Conservation (phyloP, 768 basidiomycete species). For the Phlebiopsis gigantea region DNA sequence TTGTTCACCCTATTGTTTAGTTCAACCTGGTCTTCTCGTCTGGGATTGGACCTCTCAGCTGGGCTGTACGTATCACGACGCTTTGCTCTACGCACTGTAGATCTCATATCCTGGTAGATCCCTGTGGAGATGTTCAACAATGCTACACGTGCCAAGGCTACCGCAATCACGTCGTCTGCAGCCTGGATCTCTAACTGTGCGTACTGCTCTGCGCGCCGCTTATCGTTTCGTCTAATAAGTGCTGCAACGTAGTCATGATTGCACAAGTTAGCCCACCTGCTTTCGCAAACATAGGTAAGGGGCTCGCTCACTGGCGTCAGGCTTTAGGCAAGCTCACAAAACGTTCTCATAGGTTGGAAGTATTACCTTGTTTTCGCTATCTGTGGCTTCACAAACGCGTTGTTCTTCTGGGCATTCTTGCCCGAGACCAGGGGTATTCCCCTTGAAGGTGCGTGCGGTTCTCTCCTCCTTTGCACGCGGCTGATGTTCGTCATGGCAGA, state of each 20-base stretch:
- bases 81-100: neutral
- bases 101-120: conserved; percentile 9
- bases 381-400: conserved; percentile 21
- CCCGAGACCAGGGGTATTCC: conserved; percentile 23
- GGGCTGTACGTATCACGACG: conserved; percentile 14
- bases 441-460: conserved; percentile 14
- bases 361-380: conserved; percentile 23
- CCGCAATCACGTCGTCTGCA: conserved; percentile 21
- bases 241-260: conserved; percentile 18
- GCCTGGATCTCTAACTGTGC: conserved; percentile 24
- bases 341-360: conserved; percentile 21
- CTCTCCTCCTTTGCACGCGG: neutral
- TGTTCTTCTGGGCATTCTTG: conserved; percentile 23
- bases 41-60: conserved; percentile 20
- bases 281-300: conserved; percentile 18
- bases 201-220: neutral
- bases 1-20: too few species aligned
- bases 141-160: conserved; percentile 21
- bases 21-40: conserved; percentile 23
- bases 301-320: neutral
- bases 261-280: conserved; percentile 21
- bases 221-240: neutral
- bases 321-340: neutral
- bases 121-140: conserved; percentile 25
- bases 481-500: conserved; percentile 6